Evolutionary conservation across 192 early-diverging fungal species (phyloP), one percentile per base, ranked within the genome.

Genomic region (Geranomyces variabilis): DNA sequence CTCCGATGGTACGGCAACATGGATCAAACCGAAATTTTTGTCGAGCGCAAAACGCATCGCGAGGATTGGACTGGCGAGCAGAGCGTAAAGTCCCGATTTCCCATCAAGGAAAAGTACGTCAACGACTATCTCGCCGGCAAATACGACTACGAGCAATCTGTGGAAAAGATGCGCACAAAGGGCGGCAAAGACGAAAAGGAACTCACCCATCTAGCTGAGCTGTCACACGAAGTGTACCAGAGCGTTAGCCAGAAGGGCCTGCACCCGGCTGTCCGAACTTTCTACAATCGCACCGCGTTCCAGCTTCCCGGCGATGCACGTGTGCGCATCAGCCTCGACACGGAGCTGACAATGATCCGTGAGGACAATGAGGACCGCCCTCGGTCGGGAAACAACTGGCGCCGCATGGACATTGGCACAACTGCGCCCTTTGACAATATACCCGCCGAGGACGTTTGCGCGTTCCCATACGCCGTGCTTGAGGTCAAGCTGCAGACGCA

Each of bases 401-500:
- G 95, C 56, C 90, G 96, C 43, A 87, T 83, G 41, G 95, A 99
- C 75, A 88, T 92, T 63, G 88, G 85, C 22, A 82, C 90, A 31
- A 86, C 91, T 56, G 88, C 88, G 63, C 90, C 92, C 0, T 96
- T 96, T 78, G 77, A 88, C 45, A 81, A 96, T 62, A 80, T 99
- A 34, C 84, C 86, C 21, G 91, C 93, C 7, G 83, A 81, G 0
- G 93, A 95, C 46, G 88, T 93, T 56, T 82, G 85, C 41, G 84
- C 87, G 53, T 99, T 99, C 85, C 96, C 96, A 36, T 98, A 96
- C 71, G 96, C 97, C 46, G 84, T 99, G 8, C 82, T 99, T 15
- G 97, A 99, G 75, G 94, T 99, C 75, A 99, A 99, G 83, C 83
- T 98, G 48, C 95, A 99, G 77, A 96, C 93, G 4, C 91, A 94